phyloP scores from a whole-genome alignment of 805 yeast genomes.

The Wickerhamiella dianesei region DNA sequence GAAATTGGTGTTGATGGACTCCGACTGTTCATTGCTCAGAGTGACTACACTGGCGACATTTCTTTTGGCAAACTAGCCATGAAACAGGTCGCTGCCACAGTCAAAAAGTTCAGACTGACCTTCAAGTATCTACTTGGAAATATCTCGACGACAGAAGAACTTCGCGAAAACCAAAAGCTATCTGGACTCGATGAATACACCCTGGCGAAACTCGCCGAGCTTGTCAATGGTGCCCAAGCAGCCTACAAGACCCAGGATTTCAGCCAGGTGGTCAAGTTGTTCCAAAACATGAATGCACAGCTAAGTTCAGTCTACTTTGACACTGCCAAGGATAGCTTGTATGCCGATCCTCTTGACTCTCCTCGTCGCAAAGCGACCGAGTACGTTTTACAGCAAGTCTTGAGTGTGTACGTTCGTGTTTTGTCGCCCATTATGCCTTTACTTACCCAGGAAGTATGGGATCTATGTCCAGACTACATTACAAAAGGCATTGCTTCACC shows the following conservation, averaged over 20 bases:
- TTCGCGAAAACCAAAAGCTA: neutral
- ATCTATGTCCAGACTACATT: conserved; percentile 31
- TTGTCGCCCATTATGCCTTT: conserved; percentile 75
- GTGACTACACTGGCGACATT: conserved; percentile 75
- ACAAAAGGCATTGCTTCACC: conserved; percentile 30
- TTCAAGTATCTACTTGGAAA: conserved; percentile 75
- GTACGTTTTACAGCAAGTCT: conserved; percentile 44
- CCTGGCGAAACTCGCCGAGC: conserved; percentile 37
- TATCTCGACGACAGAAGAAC: conserved; percentile 27
- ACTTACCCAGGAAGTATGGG: conserved; percentile 82
- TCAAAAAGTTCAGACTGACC: conserved; percentile 72
- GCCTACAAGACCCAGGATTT: conserved; percentile 50
- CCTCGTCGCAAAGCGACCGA: conserved; percentile 45
- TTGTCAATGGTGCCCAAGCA: conserved; percentile 32
- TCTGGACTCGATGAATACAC: conserved; percentile 43
- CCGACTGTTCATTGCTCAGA: conserved; percentile 78
- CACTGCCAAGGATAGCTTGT: conserved; percentile 69
- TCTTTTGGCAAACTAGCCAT: conserved; percentile 58
- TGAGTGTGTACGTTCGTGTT: conserved; percentile 49
- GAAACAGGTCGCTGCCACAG: conserved; percentile 61
- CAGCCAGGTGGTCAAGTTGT: conserved; percentile 50
- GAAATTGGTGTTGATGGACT: conserved; percentile 81
- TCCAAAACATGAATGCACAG: conserved; percentile 59
- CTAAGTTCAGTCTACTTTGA: conserved; percentile 80
- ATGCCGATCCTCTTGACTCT: conserved; percentile 46